Evolutionary conservation across 1,139 yeast genomes (phyloP).

Genomic region (Scheffersomyces cryptocercus): DNA sequence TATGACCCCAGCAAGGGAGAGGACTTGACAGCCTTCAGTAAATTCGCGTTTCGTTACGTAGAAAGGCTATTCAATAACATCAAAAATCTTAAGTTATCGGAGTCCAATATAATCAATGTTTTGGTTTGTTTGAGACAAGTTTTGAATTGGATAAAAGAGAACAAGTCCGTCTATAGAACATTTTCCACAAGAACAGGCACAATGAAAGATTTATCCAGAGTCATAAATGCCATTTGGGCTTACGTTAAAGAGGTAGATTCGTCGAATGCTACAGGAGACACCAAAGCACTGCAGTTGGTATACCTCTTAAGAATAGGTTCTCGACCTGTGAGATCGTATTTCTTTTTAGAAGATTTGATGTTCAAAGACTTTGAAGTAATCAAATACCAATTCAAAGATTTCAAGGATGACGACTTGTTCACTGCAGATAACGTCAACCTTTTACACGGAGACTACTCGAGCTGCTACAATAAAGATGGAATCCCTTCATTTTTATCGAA

Average conservation of each 20-base stretch:
- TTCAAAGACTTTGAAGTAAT: slow-evolving; percentile 61
- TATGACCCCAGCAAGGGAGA: slow-evolving; percentile 3
- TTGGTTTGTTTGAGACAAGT: slow-evolving; percentile 45
- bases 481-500: slow-evolving; percentile 33
- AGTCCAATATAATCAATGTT: slow-evolving; percentile 12
- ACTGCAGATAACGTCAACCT: slow-evolving; percentile 29
- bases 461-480: slow-evolving; percentile 12
- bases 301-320: slow-evolving; percentile 12
- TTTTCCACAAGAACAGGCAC: slow-evolving; percentile 33
- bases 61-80: slow-evolving; percentile 31
- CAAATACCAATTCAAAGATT: slow-evolving; percentile 56
- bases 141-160: slow-evolving; percentile 54
- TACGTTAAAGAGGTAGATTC: background rate
- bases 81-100: slow-evolving; percentile 20
- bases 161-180: slow-evolving; percentile 40
- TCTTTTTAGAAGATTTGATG: slow-evolving; percentile 64
- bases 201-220: slow-evolving; percentile 29
- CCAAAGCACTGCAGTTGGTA: slow-evolving; percentile 3
- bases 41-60: slow-evolving; percentile 31
- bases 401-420: slow-evolving; percentile 52
- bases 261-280: slow-evolving; percentile 5
- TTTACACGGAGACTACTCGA: slow-evolving; percentile 34
- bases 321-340: slow-evolving; percentile 48
- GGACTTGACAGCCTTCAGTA: slow-evolving; percentile 13
- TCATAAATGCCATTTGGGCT: slow-evolving; percentile 21